A percentile compares a stretch with the other conserved stretches of the same genome.
phyloP scores from a whole-genome alignment of 129 eudicot species.

The Lonicera japonica region DNA sequence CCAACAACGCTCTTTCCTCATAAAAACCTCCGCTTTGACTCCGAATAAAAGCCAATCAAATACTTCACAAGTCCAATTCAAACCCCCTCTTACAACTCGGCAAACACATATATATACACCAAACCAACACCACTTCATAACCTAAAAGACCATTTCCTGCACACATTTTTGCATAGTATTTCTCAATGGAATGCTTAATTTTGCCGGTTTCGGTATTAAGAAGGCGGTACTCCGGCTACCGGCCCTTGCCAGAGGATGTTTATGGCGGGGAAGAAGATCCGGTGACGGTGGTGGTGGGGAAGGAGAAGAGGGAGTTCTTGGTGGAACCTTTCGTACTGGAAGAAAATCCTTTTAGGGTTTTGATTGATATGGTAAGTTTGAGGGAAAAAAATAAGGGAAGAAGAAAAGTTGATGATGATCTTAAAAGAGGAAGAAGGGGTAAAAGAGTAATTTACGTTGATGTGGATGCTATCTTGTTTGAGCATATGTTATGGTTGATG shows the following conservation, averaged over 20 bases:
- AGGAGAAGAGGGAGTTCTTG: conserved; percentile 54
- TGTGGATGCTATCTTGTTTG: conserved; percentile 36
- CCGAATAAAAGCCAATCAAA: conserved; percentile 7
- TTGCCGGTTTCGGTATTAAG: conserved; percentile 45
- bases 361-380: conserved; percentile 46
- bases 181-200: conserved; percentile 53
- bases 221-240: conserved; percentile 48
- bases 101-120: background rate
- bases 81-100: background rate
- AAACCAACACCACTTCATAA: background rate
- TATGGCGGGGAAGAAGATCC: conserved; percentile 32
- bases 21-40: conserved; percentile 11
- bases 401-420: conserved; percentile 5
- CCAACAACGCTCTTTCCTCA: conserved; percentile 12
- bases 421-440: conserved; percentile 6
- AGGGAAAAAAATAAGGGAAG: conserved; percentile 15
- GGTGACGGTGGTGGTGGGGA: conserved; percentile 62
- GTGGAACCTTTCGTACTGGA: conserved; percentile 62
- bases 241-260: conserved; percentile 25
- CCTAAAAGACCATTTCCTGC: background rate
- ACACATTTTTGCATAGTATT: background rate
- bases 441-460: conserved; percentile 62
- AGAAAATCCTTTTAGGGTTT: conserved; percentile 59
- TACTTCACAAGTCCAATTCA: background rate
- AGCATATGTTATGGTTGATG: conserved; percentile 42